phyloP scores from a whole-genome alignment of 768 basidiomycete genomes.

The Atractiella rhizophila region DNA sequence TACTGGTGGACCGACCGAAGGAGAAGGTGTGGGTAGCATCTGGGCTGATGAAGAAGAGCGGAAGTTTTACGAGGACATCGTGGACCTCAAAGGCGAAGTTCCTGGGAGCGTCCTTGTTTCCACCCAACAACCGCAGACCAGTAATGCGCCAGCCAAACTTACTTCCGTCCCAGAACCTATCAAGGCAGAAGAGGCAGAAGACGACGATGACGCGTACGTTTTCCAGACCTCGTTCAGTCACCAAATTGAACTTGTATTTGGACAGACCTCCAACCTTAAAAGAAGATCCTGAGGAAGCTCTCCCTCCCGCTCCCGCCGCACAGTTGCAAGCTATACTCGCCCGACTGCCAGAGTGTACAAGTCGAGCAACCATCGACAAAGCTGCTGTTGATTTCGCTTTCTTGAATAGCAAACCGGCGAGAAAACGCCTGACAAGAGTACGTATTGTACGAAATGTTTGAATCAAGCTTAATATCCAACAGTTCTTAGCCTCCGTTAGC shows the following conservation, averaged over 20 bases:
- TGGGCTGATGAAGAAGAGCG: conserved; percentile 98
- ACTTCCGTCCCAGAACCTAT: neutral
- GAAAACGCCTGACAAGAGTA: conserved; percentile 73
- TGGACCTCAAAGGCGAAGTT: conserved; percentile 74
- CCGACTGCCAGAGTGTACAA: conserved; percentile 81
- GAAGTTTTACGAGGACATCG: conserved; percentile 72
- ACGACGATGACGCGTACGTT: conserved; percentile 26
- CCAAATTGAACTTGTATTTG: neutral
- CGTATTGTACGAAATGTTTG: neutral
- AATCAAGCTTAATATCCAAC: neutral
- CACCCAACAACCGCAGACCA: conserved; percentile 20
- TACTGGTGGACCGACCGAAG: conserved; percentile 32
- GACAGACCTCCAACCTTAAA: too few species aligned
- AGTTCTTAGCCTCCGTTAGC: conserved; percentile 61
- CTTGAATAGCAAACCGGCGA: conserved; percentile 82
- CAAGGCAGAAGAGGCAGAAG: conserved; percentile 22
- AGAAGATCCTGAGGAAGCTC: conserved; percentile 27
- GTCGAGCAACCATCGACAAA: conserved; percentile 66
- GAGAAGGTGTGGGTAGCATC: conserved; percentile 41
- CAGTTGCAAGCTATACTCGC: conserved; percentile 70
- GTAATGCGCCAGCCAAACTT: conserved; percentile 14
- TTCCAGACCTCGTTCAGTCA: too few species aligned
- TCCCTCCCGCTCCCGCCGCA: conserved; percentile 69
- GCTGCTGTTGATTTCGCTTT: conserved; percentile 87
- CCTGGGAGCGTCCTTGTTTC: conserved; percentile 53